phyloP scores from a whole-genome alignment of 192 early-diverging fungal species.

The Podila epicladia region DNA sequence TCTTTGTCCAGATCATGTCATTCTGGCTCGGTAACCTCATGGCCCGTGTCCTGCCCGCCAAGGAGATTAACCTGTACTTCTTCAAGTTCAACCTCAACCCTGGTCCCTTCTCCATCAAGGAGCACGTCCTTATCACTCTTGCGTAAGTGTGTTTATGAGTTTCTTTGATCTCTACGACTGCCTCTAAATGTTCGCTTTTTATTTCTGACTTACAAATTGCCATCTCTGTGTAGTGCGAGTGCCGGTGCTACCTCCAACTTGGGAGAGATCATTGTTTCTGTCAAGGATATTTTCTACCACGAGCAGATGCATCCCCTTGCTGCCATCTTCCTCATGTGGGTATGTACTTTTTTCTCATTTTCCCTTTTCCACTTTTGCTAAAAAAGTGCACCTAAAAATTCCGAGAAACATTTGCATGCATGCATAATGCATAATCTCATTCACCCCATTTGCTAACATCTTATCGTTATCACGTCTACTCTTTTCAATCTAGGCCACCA shows the following conservation, averaged over 20 bases:
- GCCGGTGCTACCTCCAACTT: conserved; percentile 51
- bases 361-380: neutral
- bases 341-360: conserved; percentile 10
- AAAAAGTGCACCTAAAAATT: no score
- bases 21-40: conserved; percentile 53
- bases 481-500: conserved; percentile 23
- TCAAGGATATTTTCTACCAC: conserved; percentile 56
- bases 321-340: conserved; percentile 51
- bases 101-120: conserved; percentile 60
- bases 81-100: conserved; percentile 57
- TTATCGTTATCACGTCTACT: no score
- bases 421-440: no score
- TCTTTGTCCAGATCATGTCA: conserved; percentile 55
- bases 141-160: conserved; percentile 20
- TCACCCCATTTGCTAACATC: no score
- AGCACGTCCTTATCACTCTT: conserved; percentile 57
- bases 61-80: conserved; percentile 33
- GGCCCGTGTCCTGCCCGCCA: conserved; percentile 38
- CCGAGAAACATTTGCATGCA: no score
- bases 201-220: neutral
- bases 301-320: conserved; percentile 55
- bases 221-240: conserved; percentile 22
- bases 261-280: conserved; percentile 55
- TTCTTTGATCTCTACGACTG: neutral
- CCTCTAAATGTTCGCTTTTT: neutral